phyloP scores from a whole-genome alignment of 345 rosid species.

The Corchorus olitorius region DNA sequence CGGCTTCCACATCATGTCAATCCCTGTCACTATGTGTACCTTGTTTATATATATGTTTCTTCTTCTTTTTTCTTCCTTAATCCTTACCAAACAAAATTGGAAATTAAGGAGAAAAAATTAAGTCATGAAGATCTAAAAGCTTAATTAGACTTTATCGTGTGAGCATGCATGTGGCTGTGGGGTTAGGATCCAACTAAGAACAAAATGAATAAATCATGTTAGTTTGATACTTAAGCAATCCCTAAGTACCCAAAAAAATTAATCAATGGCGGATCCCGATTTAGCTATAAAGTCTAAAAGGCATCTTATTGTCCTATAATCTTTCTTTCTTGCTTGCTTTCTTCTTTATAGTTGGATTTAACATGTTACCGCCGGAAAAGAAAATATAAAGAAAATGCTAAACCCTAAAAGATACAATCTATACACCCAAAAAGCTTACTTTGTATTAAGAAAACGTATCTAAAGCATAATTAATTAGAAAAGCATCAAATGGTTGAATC shows the following conservation, averaged over 20 bases:
- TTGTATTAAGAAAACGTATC: constrained; percentile 2
- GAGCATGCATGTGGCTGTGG: not conserved
- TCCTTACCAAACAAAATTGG: not conserved
- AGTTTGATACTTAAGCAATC: constrained; percentile 10
- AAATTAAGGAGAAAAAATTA: not conserved
- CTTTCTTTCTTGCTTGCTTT: too few species aligned
- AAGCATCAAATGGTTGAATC: not conserved
- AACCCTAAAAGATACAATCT: not conserved
- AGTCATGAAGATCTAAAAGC: not conserved
- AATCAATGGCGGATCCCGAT: not conserved
- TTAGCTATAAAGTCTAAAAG: not conserved
- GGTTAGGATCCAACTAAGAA: not conserved
- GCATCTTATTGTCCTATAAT: too few species aligned
- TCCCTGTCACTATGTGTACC: too few species aligned
- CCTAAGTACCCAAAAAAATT: not conserved
- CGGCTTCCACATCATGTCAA: too few species aligned
- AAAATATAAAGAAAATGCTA: not conserved
- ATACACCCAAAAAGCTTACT: not conserved
- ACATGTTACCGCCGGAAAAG: not conserved
- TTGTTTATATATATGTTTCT: not conserved
- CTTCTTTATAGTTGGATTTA: not conserved
- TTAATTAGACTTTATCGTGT: not conserved
- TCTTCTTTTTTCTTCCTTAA: not conserved
- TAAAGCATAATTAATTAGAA: not conserved
- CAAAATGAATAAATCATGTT: not conserved